Conservation (phyloP, 805 yeast genomes). For the Suhomyces kilbournensis region DNA sequence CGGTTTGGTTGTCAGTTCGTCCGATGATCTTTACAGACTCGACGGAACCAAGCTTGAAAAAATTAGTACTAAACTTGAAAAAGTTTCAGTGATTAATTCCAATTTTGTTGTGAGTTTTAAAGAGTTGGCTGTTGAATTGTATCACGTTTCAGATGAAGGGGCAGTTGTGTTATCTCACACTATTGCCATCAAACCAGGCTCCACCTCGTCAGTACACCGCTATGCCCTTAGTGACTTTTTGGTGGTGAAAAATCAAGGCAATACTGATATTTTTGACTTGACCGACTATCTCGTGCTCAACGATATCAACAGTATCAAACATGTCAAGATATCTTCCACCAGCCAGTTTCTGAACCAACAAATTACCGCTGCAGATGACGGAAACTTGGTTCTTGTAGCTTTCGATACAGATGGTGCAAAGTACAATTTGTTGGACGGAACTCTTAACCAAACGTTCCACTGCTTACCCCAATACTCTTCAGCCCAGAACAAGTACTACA, state of each 20-base stretch:
- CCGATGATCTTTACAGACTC: constrained; percentile 7
- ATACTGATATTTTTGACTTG: constrained; percentile 14
- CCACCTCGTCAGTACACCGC: neutral
- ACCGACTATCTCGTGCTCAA: constrained; percentile 19
- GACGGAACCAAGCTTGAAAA: neutral
- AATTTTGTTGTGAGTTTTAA: constrained; percentile 2
- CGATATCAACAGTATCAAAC: constrained; percentile 16
- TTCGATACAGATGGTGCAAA: constrained; percentile 3
- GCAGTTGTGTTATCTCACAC: neutral
- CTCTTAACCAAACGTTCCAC: constrained; percentile 1
- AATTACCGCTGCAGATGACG: neutral
- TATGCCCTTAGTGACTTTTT: constrained; percentile 10
- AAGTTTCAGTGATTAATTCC: constrained; percentile 6
- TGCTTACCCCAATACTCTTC: constrained; percentile 2
- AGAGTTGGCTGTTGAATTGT: constrained; percentile 2
- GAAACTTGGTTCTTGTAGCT: neutral
- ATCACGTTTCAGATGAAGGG: constrained; percentile 2
- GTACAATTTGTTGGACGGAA: constrained; percentile 10
- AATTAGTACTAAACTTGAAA: neutral
- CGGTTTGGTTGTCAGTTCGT: constrained; percentile 7
- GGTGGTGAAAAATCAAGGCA: constrained; percentile 3
- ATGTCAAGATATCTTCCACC: constrained; percentile 5
- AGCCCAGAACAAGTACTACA: constrained; percentile 11
- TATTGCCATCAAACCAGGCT: neutral
- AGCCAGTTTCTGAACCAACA: neutral